Base-by-base conservation (phyloP, 179 eudicot species). In the Vitellaria paradoxa region DNA sequence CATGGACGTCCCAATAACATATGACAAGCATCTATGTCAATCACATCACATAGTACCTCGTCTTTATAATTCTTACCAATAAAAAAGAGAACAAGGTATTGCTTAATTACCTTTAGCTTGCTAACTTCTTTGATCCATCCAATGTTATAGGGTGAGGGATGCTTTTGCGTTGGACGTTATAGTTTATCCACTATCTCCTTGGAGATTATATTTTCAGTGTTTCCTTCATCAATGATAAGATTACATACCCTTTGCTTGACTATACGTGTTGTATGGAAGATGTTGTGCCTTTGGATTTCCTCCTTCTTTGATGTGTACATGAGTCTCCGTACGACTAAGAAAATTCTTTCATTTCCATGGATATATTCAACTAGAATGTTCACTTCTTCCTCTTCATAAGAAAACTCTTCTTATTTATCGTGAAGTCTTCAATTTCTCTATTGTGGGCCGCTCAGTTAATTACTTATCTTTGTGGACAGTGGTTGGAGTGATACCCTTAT, bases 1-100 rank as follows among this genome's bases (percentile, higher is more conserved):
- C 59, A 70, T n/a, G 56, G 40, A 12, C 74, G 0, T 3, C 74
- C 37, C 5, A 70, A 10, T 49, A 50, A 49, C 15, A 70, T 40
- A 50, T 70, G 74, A 23, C 60, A 47, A 7, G 74, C 74, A 20
- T 70, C 74, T 37, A 70, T 70, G 2, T n/a, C 40, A 3, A 70
- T 26, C 2, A 70, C 74, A 10, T 70, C 59, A 9, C 15, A 70
- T 3, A 68, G 3, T 3, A 68, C 15, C 10, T 40, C 53, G 23
- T 68, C 72, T 23, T 68, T 68, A 10, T 68, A 68, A 30, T 30
- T 30, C 9, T 20, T 5, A 3, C 17, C 57, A 69, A 69, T 69
- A 9, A 57, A 69, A 57, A 69, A 69, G 4, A 37, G 73, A 47
- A 69, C 20, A 0, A 20, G 14, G 5, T 57, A 69, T 14, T 69